Evolutionary conservation across 2,329 filamentous ascomycete species (phyloP), one percentile per base, ranked within the genome.

Genomic region (Neopestalotiopsis sp.): DNA sequence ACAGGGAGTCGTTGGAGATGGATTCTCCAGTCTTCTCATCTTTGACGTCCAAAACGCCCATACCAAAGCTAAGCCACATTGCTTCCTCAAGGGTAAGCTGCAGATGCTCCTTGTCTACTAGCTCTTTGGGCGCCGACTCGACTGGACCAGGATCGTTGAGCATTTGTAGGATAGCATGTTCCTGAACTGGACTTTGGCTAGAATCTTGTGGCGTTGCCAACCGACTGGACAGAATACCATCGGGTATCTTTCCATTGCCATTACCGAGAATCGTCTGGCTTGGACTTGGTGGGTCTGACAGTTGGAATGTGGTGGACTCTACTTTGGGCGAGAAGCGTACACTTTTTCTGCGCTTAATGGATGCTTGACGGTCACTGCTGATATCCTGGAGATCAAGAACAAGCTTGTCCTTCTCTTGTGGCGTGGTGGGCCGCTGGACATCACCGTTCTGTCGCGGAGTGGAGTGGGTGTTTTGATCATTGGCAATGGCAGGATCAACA

Each of bases 61-160:
- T 84, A 0, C 88, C 92, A 77, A 97, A 98, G 4, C 85, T 86
- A 10, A 99, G 86, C 78, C 97, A 99, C 81, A 98, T 97, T 0
- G 94, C 91, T 80, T 99, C 96, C 79, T 98, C 94, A 0, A 92
- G 88, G 2, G 92, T 94, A 9, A 99, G 85, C 78, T 98, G 96
- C n/a, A 98, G 89, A 76, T 98, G 94, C 76, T 99, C 96, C 81
- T 82, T 86, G 72, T 89, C 84, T 65, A 79, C 74, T 3, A 88
- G 75, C n/a, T 78, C 72, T 1, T 67, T 45, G 9, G 38, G n/a
- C 58, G 67, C 68, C 17, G 49, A 13, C 17, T 7, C 24, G 17
- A n/a, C 32, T 17, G n/a, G n/a, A 9, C 10, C 7, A n/a, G 32
- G 20, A 28, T 24, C 7, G n/a, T 65, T 65, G 20, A 52, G 40